Evolutionary conservation across 164 flowering plant species (phyloP).

Genomic region (Protea cynaroides): DNA sequence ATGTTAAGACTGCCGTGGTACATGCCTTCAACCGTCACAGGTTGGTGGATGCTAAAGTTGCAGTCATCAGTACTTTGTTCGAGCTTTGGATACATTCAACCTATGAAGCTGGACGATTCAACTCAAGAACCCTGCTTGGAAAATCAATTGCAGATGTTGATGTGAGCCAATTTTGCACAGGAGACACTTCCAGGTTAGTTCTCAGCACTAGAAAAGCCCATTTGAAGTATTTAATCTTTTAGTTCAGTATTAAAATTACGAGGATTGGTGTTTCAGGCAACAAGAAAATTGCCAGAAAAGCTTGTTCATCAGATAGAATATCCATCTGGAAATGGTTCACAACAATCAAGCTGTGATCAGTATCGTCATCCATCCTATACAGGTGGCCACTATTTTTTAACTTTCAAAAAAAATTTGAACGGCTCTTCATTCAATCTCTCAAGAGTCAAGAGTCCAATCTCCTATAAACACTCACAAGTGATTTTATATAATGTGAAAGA

Average conservation of each 20-base stretch:
- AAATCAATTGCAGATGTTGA: slow-evolving; percentile 76
- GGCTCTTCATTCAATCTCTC: too few relatives aligned
- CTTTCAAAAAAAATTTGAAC: too few relatives aligned
- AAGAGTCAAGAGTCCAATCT: too few relatives aligned
- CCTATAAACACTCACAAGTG: too few relatives aligned
- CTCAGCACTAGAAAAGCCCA: neutral
- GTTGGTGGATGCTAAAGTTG: neutral
- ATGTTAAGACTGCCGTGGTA: neutral
- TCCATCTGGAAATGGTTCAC: too few relatives aligned
- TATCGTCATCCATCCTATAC: too few relatives aligned
- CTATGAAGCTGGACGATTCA: slow-evolving; percentile 68
- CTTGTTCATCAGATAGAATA: too few relatives aligned
- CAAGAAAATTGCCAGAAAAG: slow-evolving; percentile 56
- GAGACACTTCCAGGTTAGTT: slow-evolving; percentile 89
- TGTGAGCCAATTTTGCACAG: slow-evolving; percentile 95
- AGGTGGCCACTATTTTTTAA: too few relatives aligned
- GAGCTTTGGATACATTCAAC: slow-evolving; percentile 11
- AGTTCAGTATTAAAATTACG: neutral
- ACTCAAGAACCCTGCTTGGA: slow-evolving; percentile 54
- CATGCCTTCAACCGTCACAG: neutral
- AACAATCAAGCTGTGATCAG: too few relatives aligned
- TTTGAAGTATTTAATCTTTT: neutral
- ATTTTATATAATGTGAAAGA: too few relatives aligned
- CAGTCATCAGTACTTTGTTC: neutral
- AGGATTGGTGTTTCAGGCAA: slow-evolving; percentile 40